Percentiles rank a stretch among this genome's conserved stretches.
These are phyloP conservation scores for Suhomyces chickasaworum DNA, from an alignment of 1,139 yeast species.

Conservation along the genomic window DNA sequence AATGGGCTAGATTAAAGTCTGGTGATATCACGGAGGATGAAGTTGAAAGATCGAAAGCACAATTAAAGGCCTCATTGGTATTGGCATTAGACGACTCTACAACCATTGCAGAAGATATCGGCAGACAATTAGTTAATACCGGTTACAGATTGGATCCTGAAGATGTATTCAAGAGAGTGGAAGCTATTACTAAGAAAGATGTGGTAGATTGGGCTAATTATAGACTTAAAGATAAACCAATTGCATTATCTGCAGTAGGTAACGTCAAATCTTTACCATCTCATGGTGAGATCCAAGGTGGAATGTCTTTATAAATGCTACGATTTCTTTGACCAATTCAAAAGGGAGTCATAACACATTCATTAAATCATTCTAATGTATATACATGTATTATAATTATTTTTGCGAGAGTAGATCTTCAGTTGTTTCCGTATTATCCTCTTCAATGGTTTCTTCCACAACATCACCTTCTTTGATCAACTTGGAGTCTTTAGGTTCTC, in stretches of 20 bases:
- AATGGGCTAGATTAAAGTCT: slow-evolving; percentile 82
- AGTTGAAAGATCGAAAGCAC: slow-evolving; percentile 92
- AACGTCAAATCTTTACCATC: slow-evolving; percentile 66
- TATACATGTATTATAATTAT: slow-evolving; percentile 6
- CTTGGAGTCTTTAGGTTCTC: slow-evolving; percentile 69
- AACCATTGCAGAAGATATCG: slow-evolving; percentile 96
- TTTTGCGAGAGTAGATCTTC: slow-evolving; percentile 8
- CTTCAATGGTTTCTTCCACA: slow-evolving; percentile 43
- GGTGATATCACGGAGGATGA: slow-evolving; percentile 82
- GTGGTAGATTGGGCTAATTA: slow-evolving; percentile 88
- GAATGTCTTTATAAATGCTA: slow-evolving; percentile 30
- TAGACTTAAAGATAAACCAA: slow-evolving; percentile 73
- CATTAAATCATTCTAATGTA: slow-evolving; percentile 3
- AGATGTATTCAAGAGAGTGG: slow-evolving; percentile 85
- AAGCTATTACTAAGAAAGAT: slow-evolving; percentile 74
- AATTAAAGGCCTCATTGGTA: slow-evolving; percentile 86
- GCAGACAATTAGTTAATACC: slow-evolving; percentile 93
- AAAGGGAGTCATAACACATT: neutral
- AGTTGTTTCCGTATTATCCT: slow-evolving; percentile 26
- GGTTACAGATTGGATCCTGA: slow-evolving; percentile 90
- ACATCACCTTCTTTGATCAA: slow-evolving; percentile 40
- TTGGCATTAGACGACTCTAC: slow-evolving; percentile 93
- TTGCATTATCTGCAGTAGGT: slow-evolving; percentile 91
- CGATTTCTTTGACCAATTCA: neutral
- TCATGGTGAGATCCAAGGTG: slow-evolving; percentile 50